A percentile compares a stretch with the other conserved stretches of the same genome.
phyloP scores from a whole-genome alignment of 1,139 yeast species.

The Geotrichum candidum region DNA sequence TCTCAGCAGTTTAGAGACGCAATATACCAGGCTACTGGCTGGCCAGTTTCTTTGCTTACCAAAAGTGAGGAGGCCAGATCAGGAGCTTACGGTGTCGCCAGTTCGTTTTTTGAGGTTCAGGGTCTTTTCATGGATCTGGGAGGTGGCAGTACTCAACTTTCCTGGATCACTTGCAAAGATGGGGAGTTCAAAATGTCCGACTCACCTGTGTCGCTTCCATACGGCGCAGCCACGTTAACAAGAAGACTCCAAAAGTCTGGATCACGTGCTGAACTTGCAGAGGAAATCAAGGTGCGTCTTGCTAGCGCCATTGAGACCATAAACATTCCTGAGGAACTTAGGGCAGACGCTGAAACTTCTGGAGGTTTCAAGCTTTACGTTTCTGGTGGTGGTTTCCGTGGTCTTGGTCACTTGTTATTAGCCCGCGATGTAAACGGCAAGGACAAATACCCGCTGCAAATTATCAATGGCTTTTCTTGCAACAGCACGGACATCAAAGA shows the following conservation, averaged over 20 bases:
- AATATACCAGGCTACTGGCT: slow-evolving; percentile 49
- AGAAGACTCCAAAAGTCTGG: slow-evolving; percentile 46
- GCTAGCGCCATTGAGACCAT: slow-evolving; percentile 45
- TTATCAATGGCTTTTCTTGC: slow-evolving; percentile 58
- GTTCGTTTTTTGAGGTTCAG: slow-evolving; percentile 54
- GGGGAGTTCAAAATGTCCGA: slow-evolving; percentile 51
- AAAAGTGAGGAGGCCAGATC: slow-evolving; percentile 57
- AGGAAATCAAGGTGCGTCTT: slow-evolving; percentile 31
- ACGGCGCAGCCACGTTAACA: slow-evolving; percentile 60
- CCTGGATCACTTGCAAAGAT: slow-evolving; percentile 53
- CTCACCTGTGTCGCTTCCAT: slow-evolving; percentile 55
- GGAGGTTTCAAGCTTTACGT: slow-evolving; percentile 57
- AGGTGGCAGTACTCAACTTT: slow-evolving; percentile 57
- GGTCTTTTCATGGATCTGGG: slow-evolving; percentile 65
- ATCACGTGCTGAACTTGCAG: slow-evolving; percentile 23
- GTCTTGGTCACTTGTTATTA: slow-evolving; percentile 53
- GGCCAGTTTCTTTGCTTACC: slow-evolving; percentile 53
- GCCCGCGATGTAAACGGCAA: slow-evolving; percentile 48
- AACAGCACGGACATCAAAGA: slow-evolving; percentile 44
- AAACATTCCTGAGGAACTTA: slow-evolving; percentile 27
- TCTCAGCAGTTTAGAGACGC: slow-evolving; percentile 49
- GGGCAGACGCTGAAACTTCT: slow-evolving; percentile 38
- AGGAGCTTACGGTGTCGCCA: slow-evolving; percentile 63
- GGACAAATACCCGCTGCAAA: slow-evolving; percentile 45
- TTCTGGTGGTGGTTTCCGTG: slow-evolving; percentile 65